These are phyloP conservation scores for Zelopaecilomyces penicillatus DNA, from an alignment of 2,329 filamentous ascomycete genomes.

Conservation along the genomic window DNA sequence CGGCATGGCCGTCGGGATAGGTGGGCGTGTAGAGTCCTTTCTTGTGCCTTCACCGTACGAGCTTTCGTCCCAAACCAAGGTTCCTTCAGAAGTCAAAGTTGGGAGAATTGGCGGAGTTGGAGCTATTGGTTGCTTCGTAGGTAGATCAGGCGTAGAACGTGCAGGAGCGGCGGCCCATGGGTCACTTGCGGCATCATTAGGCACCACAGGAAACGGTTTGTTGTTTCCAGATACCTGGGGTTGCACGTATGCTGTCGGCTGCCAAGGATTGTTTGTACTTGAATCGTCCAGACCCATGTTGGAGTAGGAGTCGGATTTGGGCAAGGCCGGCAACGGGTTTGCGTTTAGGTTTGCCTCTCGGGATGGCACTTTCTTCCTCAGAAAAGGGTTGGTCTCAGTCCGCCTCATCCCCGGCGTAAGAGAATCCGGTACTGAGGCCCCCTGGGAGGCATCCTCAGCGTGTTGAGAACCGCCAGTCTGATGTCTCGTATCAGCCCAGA, in stretches of 20 bases:
- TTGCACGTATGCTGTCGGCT: slow-evolving; percentile 16
- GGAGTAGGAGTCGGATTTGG: slow-evolving; percentile 31
- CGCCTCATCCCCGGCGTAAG: slow-evolving; percentile 26
- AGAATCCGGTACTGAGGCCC: slow-evolving; percentile 15
- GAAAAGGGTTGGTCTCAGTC: slow-evolving; percentile 45
- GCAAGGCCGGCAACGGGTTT: slow-evolving; percentile 4
- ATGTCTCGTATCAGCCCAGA: slow-evolving; percentile 21
- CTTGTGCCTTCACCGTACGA: slow-evolving; percentile 14
- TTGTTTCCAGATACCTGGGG: background rate
- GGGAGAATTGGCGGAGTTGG: slow-evolving; percentile 25
- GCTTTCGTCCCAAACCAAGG: slow-evolving; percentile 32
- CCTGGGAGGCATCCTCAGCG: slow-evolving; percentile 11
- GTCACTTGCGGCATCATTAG: slow-evolving; percentile 20
- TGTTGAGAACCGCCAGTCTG: slow-evolving; percentile 8
- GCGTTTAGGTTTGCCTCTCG: background rate
- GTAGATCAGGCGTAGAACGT: slow-evolving; percentile 10
- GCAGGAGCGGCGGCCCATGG: slow-evolving; percentile 23
- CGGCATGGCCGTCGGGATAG: slow-evolving; percentile 18
- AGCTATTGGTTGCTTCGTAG: slow-evolving; percentile 11
- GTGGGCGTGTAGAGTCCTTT: slow-evolving; percentile 10
- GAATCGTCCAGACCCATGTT: slow-evolving; percentile 34
- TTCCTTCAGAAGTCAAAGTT: slow-evolving; percentile 30
- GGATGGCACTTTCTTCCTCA: slow-evolving; percentile 35
- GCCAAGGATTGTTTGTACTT: slow-evolving; percentile 29
- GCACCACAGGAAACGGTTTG: slow-evolving; percentile 10